phyloP scores from a whole-genome alignment of 805 yeast genomes.

The Monosporozyma aquatica region DNA sequence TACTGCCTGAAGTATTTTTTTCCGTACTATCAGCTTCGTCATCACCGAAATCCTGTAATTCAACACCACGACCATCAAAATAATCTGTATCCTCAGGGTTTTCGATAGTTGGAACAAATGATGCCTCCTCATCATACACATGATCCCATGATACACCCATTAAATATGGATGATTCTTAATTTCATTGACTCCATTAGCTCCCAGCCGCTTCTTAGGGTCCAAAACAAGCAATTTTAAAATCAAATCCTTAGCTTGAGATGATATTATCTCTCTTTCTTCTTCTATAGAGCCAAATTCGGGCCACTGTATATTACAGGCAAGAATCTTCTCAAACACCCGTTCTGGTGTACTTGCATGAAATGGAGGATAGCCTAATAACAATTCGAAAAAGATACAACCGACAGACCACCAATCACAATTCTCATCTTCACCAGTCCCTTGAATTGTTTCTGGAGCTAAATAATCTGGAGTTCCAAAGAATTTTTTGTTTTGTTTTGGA shows the following conservation, averaged over 20 bases:
- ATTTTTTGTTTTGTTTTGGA: constrained; percentile 44
- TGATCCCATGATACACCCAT: constrained; percentile 62
- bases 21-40: constrained; percentile 13
- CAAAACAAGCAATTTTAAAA: constrained; percentile 48
- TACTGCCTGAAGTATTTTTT: background rate
- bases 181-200: constrained; percentile 66
- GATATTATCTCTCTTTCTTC: constrained; percentile 48
- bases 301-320: constrained; percentile 75
- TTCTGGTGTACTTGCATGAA: constrained; percentile 73
- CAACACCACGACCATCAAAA: constrained; percentile 87
- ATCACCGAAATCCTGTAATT: constrained; percentile 35
- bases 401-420: constrained; percentile 83
- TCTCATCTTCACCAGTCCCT: constrained; percentile 73
- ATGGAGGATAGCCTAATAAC: constrained; percentile 89
- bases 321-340: constrained; percentile 76
- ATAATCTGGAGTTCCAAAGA: constrained; percentile 97
- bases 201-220: constrained; percentile 70
- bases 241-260: constrained; percentile 65
- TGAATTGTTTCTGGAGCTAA: constrained; percentile 91
- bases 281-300: constrained; percentile 44
- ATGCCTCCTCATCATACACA: constrained; percentile 60
- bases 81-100: constrained; percentile 86
- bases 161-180: constrained; percentile 72
- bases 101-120: constrained; percentile 72
- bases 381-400: constrained; percentile 94